Evolutionary conservation across 1,284 basidiomycete genomes (phyloP), one percentile per base, ranked within the genome.

Genomic region (Ganoderma multipileum): DNA sequence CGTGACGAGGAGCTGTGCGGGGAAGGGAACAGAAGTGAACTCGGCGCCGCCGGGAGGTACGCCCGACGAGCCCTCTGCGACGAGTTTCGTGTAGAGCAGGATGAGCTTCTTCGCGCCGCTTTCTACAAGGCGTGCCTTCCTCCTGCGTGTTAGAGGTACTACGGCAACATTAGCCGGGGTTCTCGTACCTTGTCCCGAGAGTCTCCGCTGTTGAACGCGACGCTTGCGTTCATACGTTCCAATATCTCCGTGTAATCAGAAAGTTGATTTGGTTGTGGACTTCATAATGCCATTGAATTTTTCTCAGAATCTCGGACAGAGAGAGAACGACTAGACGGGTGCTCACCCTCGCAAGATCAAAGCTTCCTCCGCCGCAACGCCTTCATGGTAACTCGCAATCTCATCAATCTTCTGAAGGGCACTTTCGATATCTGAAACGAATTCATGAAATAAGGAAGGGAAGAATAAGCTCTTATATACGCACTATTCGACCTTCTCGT

Each of bases 31-130:
- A 54, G 84, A 81, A 23, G 83, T 79, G 64, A 90, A 87, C 38
- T 89, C 86, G 0, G 87, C 78, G 18, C 88, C 87, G 36, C 89
- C 88, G 18, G 88, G 88, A 9, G 89, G 87, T 30, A 83, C 82
- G 44, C 92, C 91, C 1, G 91, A 91, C 0, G 92, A 94, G 20
- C 88, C 91, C 79, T 94, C 92, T 2, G 93, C 93, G 41, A 94
- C 91, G 23, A 92, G 83, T 73, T 92, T 93, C 20, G 93, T 95
- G 74, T 91, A 94, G 6, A 94, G 79, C 73, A 92, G 91, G 0
- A 89, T 85, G 20, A 95, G 83, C 76, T 93, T 94, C 82, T 93
- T 94, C 1, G 88, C 88, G 11, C 93, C 93, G 0, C 91, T 91
- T 80, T 94, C 92, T 9, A 94, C 83, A 2, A 95, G 85, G 60